Percentiles rank a stretch among this genome's conserved stretches.
Evolutionary conservation across 306 rosid species (phyloP).

Genomic region (Malus sieversii): DNA sequence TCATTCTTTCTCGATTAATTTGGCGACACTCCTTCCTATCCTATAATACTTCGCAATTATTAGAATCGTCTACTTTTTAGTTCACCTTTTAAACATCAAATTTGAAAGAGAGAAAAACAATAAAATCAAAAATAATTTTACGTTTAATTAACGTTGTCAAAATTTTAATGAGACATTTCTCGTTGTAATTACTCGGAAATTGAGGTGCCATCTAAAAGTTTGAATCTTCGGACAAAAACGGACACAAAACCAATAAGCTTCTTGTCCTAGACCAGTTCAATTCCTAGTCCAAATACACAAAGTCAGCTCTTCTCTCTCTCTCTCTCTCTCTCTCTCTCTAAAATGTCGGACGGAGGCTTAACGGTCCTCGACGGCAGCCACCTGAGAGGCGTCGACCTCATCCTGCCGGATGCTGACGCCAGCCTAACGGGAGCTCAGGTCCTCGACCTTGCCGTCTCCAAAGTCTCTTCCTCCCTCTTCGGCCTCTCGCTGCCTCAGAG

Average conservation of each 20-base stretch:
- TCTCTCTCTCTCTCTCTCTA: neutral
- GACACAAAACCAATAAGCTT: neutral
- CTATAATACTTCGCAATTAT: neutral
- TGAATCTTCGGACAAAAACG: neutral
- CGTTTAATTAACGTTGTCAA: no score
- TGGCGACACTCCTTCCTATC: neutral
- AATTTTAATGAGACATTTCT: no score
- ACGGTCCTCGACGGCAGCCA: conserved; percentile 63
- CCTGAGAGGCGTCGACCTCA: conserved; percentile 39
- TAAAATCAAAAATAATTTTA: no score
- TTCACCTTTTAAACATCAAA: no score
- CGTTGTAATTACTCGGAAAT: neutral
- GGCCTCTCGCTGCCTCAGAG: conserved; percentile 52
- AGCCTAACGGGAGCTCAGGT: conserved; percentile 48
- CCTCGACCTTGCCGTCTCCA: conserved; percentile 59
- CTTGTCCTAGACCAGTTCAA: neutral
- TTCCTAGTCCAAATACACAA: conserved; percentile 7
- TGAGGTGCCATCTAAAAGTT: neutral
- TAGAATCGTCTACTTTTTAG: no score
- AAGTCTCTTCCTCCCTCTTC: conserved; percentile 44
- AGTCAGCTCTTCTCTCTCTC: conserved; percentile 12
- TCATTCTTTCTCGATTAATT: no score
- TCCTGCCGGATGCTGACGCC: conserved; percentile 23
- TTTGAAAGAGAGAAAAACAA: neutral
- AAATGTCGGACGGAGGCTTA: conserved; percentile 65